These are phyloP conservation scores for Lignosus rhinocerotis DNA, from an alignment of 1,284 basidiomycete genomes.

Conservation along the genomic window DNA sequence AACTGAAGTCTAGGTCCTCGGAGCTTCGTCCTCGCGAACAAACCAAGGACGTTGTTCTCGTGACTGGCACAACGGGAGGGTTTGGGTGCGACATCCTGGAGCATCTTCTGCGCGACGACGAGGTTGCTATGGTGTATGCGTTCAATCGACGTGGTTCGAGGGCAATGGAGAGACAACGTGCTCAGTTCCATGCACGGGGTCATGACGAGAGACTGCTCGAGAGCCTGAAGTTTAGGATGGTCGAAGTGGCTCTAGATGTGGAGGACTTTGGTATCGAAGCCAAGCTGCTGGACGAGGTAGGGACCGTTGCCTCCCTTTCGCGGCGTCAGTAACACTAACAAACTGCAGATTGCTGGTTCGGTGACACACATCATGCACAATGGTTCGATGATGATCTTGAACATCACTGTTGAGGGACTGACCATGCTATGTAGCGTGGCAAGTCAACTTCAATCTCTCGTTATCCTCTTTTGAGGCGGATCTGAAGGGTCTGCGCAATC, in stretches of 20 bases:
- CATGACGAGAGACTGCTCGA: conserved; percentile 30
- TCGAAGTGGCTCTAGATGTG: conserved; percentile 35
- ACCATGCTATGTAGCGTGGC: conserved; percentile 31
- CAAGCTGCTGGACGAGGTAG: conserved; percentile 30
- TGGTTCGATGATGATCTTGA: conserved; percentile 27
- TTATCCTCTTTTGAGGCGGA: conserved; percentile 26
- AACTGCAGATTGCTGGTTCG: conserved; percentile 18
- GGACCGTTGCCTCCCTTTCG: conserved; percentile 6
- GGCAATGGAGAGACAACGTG: conserved; percentile 30
- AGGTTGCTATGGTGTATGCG: conserved; percentile 24
- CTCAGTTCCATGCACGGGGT: conserved; percentile 32
- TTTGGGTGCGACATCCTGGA: conserved; percentile 26
- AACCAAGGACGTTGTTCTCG: conserved; percentile 24
- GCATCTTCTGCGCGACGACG: conserved; percentile 16
- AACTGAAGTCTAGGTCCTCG: conserved; percentile 10
- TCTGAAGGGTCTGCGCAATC: conserved; percentile 20
- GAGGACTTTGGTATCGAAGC: conserved; percentile 32
- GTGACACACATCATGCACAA: conserved; percentile 35
- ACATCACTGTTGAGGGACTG: not conserved
- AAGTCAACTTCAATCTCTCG: conserved; percentile 37
- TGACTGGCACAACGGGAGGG: conserved; percentile 30
- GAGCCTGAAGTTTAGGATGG: conserved; percentile 31
- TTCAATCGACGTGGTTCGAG: conserved; percentile 18
- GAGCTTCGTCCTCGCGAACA: not conserved
- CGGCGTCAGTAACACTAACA: not conserved